These are phyloP conservation scores for Rutstroemia sydowiana DNA, from an alignment of 2,329 filamentous ascomycete species.

Conservation along the genomic window DNA sequence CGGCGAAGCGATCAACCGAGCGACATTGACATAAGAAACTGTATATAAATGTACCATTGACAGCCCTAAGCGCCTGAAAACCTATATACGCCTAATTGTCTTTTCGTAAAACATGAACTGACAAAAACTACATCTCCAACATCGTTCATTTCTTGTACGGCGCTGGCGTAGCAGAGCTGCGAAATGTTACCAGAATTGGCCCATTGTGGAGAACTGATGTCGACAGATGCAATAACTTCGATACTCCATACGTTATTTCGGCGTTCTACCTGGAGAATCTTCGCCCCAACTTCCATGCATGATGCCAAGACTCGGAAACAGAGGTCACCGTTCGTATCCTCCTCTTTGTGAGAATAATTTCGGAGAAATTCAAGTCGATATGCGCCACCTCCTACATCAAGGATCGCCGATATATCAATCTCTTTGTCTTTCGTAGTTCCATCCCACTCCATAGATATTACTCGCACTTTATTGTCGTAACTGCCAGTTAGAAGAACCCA, in stretches of 20 bases:
- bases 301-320: constrained; percentile 62
- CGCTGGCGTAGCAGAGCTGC: constrained; percentile 90
- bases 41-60: not conserved
- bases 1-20: too few species aligned
- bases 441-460: constrained; percentile 43
- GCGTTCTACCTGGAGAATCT: constrained; percentile 47
- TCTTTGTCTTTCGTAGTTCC: constrained; percentile 33
- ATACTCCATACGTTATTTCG: constrained; percentile 47
- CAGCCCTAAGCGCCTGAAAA: not conserved
- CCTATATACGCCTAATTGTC: constrained; percentile 1
- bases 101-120: constrained; percentile 6
- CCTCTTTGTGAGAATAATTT: constrained; percentile 1
- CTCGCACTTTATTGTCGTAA: constrained; percentile 78
- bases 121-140: constrained; percentile 8
- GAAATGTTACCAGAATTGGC: constrained; percentile 59
- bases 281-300: constrained; percentile 85
- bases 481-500: constrained; percentile 73
- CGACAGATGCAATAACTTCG: constrained; percentile 37
- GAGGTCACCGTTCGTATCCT: constrained; percentile 10
- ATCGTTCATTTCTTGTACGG: constrained; percentile 43
- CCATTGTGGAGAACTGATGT: not conserved
- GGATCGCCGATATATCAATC: constrained; percentile 5
- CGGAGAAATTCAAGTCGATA: constrained; percentile 70
- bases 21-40: not conserved
- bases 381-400: constrained; percentile 70